Conservation (phyloP, 2,329 filamentous ascomycete genomes). For the Pseudocercospora fijiensis region DNA sequence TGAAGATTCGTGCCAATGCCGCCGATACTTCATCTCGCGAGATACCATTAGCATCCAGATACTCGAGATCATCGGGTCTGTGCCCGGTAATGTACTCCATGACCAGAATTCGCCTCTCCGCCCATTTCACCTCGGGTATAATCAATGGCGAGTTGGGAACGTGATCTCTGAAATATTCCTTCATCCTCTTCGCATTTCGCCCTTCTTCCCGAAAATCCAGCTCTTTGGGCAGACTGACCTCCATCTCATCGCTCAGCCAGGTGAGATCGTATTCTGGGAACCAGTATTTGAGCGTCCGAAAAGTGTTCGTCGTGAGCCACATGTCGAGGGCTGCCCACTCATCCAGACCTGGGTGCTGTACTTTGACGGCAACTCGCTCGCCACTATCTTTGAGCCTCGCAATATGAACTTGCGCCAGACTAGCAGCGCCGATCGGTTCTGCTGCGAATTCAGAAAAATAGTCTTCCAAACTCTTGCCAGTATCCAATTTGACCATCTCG, state of each 20-base stretch:
- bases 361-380: constrained; percentile 89
- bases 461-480: constrained; percentile 72
- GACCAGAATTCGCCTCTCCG: constrained; percentile 82
- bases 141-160: constrained; percentile 76
- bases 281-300: constrained; percentile 83
- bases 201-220: constrained; percentile 86
- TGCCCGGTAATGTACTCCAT: constrained; percentile 91
- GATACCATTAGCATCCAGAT: constrained; percentile 80
- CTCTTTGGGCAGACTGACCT: constrained; percentile 83
- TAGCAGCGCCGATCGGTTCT: constrained; percentile 85
- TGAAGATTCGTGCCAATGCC: constrained; percentile 87
- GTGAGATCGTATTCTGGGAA: constrained; percentile 98
- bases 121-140: constrained; percentile 87
- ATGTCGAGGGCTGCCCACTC: constrained; percentile 90
- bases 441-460: constrained; percentile 82
- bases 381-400: constrained; percentile 79
- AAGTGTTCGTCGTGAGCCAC: constrained; percentile 81
- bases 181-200: constrained; percentile 74
- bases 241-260: constrained; percentile 93
- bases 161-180: constrained; percentile 70
- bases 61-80: constrained; percentile 84
- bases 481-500: constrained; percentile 82
- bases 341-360: constrained; percentile 86
- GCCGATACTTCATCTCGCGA: constrained; percentile 95
- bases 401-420: constrained; percentile 89